Base-by-base conservation (phyloP, 2,329 filamentous ascomycete genomes). In the Stagonosporopsis vannaccii region DNA sequence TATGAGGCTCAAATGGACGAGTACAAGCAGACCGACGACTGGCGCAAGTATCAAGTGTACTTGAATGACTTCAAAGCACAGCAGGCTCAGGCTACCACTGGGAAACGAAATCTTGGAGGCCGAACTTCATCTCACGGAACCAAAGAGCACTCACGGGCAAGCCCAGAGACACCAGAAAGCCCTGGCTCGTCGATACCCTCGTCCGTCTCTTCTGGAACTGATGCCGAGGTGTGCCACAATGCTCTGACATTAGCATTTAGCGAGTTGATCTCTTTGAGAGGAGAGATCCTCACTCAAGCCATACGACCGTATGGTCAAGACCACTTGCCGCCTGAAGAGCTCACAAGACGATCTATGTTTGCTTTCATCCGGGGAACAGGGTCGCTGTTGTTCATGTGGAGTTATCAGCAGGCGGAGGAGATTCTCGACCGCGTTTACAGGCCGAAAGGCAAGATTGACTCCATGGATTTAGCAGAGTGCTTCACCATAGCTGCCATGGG, bases 1-100 rank as follows among this genome's bases (percentile, higher is more conserved):
- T 77, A 71, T 19, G 74, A 76, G 49, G 63, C 65, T 4, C 70
- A 73, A 32, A 76, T 78, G 72, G 75, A 77, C 47, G 68, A 73
- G 43, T 78, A 78, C 59, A 75, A 75, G 51, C 74, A 70, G 32
- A 77, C 73, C 0, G 72, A 75, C 15, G 68, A 60, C 26, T 76
- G 73, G 68, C 70, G 69, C 40, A 72, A 68, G 44, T 73, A 77
- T 33, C 74, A 76, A 42, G 49, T 49, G 19, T 77, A 77, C 36
- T 58, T 77, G 44, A 66, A 65, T 22, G 67, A 71, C 17, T 77
- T 77, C 65, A 75, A 63, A 36, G 47, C 62, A 11, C 67, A 73
- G 20, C 72, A 75, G 42, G 47, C 61, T 3, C 61, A 61, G 42
- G 37, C 59, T 9, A 30, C 55, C 3, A 54, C 58, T 23, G 59